Base-by-base conservation (phyloP, 805 yeast species). In the Saturnispora diversa region DNA sequence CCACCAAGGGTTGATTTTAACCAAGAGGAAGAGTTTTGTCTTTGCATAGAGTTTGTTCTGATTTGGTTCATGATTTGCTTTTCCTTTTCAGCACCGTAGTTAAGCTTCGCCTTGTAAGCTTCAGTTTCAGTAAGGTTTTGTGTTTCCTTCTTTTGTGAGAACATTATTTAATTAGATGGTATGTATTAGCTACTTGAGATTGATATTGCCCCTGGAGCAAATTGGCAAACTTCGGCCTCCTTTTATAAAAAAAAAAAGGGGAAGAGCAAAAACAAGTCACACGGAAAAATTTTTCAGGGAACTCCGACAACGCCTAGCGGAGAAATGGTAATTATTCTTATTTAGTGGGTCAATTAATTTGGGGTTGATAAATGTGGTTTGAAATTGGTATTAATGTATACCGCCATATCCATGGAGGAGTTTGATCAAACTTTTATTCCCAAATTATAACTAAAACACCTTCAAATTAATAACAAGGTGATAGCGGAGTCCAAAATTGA, bases 21-120 rank as follows among this genome's bases (percentile, higher is more conserved):
- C 23, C 58, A 45, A 24, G 57, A 52, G 26, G 47, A 46, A 37
- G 50, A 47, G 32, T 44, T 48, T 29, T 49, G 44, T 47, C 58
- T 57, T 43, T 50, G 47, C 47, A 52, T 42, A 31, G 52, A 52
- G 17, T 52, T 40, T 22, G 46, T 48, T 58, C 65, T 58, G 35
- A 61, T 61, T 51, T 59, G 59, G 50, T 59, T 61, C 62, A 61
- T 54, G 44, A 61, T 59, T 43, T 60, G 65, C 55, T 59, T 59
- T 48, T 61, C 65, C 57, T 61, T 61, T 51, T 61, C 65, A 44
- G 65, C 65, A 48, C 65, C 65, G 44, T 49, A 61, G 50, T 57
- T 57, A 29, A 60, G 48, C 51, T 49, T 59, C 13, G 62, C 53
- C 45, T 55, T 58, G 41, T 47, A 48, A 37, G 50, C 59, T 39